These are phyloP conservation scores for Tuber magnatum DNA, from an alignment of 495 filamentous ascomycete genomes.

Conservation along the genomic window DNA sequence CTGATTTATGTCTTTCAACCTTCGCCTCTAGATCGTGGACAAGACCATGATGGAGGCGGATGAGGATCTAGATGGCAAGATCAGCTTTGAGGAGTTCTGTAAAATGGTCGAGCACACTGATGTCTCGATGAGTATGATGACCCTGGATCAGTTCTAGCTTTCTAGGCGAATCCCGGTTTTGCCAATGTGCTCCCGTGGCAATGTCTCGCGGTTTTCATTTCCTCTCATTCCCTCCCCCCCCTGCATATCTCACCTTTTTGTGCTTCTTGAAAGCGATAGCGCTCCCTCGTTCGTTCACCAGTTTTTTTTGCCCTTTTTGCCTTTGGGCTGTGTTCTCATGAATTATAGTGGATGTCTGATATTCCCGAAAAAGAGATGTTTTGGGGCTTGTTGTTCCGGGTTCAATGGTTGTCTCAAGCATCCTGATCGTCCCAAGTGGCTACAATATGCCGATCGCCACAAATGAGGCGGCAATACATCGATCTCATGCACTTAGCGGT, in stretches of 20 bases:
- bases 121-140: slow-evolving; percentile 91
- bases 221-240: neutral
- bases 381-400: slow-evolving; percentile 22
- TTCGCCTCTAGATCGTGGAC: slow-evolving; percentile 63
- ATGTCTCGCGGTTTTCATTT: neutral
- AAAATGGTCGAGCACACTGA: slow-evolving; percentile 99
- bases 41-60: slow-evolving; percentile 99
- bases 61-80: slow-evolving; percentile 90
- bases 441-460: slow-evolving; percentile 28
- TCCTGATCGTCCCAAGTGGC: slow-evolving; percentile 16
- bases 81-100: slow-evolving; percentile 98
- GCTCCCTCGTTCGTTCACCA: neutral
- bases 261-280: neutral
- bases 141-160: slow-evolving; percentile 34
- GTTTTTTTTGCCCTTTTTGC: slow-evolving; percentile 5
- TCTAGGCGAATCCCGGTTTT: slow-evolving; percentile 24
- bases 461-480: slow-evolving; percentile 27
- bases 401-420: slow-evolving; percentile 23
- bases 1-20: slow-evolving; percentile 34
- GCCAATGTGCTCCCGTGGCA: slow-evolving; percentile 5
- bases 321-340: neutral
- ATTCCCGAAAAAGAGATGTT: neutral
- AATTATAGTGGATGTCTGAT: slow-evolving; percentile 2
- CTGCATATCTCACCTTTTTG: neutral
- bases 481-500: slow-evolving; percentile 21